phyloP scores from a whole-genome alignment of 2,329 filamentous ascomycete genomes.

The Hypocrella siamensis region DNA sequence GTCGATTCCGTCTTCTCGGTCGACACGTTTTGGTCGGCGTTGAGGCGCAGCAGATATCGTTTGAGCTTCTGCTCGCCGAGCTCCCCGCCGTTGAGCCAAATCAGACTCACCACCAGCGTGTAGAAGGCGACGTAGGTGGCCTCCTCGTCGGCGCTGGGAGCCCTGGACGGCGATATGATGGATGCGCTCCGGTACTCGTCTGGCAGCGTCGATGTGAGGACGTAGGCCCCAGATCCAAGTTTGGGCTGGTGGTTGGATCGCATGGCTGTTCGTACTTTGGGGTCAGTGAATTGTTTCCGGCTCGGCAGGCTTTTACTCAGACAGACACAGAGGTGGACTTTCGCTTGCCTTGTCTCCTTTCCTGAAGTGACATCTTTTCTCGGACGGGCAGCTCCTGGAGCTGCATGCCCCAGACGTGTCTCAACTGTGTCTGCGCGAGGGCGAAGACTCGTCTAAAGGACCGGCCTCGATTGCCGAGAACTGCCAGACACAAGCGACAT shows the following conservation, averaged over 20 bases:
- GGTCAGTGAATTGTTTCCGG: too few species aligned
- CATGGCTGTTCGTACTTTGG: slow-evolving; percentile 16
- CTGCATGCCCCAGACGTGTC: slow-evolving; percentile 75
- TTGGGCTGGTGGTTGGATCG: slow-evolving; percentile 34
- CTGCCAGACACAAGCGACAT: slow-evolving; percentile 19
- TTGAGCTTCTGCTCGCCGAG: slow-evolving; percentile 67
- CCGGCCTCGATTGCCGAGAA: slow-evolving; percentile 54
- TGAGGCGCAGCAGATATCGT: slow-evolving; percentile 58
- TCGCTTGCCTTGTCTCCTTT: slow-evolving; percentile 55
- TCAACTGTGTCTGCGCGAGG: slow-evolving; percentile 57
- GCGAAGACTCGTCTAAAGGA: slow-evolving; percentile 67
- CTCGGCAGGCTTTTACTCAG: too few species aligned
- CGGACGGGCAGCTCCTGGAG: slow-evolving; percentile 66
- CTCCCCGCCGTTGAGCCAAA: slow-evolving; percentile 56
- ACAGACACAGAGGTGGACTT: too few species aligned
- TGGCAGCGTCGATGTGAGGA: slow-evolving; percentile 62
- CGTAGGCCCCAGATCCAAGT: slow-evolving; percentile 53
- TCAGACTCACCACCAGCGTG: slow-evolving; percentile 62
- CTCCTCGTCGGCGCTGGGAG: slow-evolving; percentile 51
- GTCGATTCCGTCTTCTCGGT: slow-evolving; percentile 61
- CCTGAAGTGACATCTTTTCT: slow-evolving; percentile 68
- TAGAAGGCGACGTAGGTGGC: slow-evolving; percentile 71
- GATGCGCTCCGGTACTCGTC: slow-evolving; percentile 45
- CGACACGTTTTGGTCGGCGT: slow-evolving; percentile 60
- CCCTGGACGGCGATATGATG: slow-evolving; percentile 53